A percentile compares a stretch with the other conserved stretches of the same genome.
These are phyloP conservation scores for Beauveria bassiana DNA, from an alignment of 2,329 filamentous ascomycete genomes.

Conservation along the genomic window DNA sequence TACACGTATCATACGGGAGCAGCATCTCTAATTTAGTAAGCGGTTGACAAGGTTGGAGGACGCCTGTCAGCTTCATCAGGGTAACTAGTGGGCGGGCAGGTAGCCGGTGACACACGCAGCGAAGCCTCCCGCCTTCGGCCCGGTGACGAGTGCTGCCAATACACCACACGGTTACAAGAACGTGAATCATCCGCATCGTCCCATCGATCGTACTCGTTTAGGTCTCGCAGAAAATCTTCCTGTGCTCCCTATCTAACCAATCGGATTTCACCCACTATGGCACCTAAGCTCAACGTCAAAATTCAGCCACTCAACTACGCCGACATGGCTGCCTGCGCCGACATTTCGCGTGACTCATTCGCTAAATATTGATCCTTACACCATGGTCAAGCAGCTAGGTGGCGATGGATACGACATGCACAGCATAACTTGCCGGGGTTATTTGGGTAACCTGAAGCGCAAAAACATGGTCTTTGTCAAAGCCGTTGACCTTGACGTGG, in stretches of 20 bases:
- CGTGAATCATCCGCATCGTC: neutral
- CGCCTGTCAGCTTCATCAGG: neutral
- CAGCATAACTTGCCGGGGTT: conserved; percentile 2
- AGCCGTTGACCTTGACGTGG: conserved; percentile 8
- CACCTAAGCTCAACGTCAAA: conserved; percentile 3
- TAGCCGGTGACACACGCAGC: neutral
- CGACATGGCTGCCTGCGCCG: conserved; percentile 10
- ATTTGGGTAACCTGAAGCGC: conserved; percentile 7
- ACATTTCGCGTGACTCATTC: conserved; percentile 7
- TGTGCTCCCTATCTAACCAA: too few relatives aligned
- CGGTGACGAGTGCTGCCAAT: neutral
- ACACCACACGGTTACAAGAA: neutral
- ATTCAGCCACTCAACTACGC: conserved; percentile 12
- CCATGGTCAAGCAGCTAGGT: conserved; percentile 13
- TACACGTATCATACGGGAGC: too few relatives aligned
- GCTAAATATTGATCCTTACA: conserved; percentile 9
- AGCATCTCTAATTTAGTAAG: neutral
- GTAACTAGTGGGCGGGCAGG: neutral
- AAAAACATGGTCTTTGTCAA: conserved; percentile 11
- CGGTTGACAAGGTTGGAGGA: neutral
- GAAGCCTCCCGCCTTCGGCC: neutral
- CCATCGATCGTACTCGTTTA: too few relatives aligned
- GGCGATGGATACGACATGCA: conserved; percentile 13
- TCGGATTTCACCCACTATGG: neutral
- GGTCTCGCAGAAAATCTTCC: too few relatives aligned